Evolutionary conservation across 257 asterid species (phyloP).

Genomic region (Ajuga chamaepitys): DNA sequence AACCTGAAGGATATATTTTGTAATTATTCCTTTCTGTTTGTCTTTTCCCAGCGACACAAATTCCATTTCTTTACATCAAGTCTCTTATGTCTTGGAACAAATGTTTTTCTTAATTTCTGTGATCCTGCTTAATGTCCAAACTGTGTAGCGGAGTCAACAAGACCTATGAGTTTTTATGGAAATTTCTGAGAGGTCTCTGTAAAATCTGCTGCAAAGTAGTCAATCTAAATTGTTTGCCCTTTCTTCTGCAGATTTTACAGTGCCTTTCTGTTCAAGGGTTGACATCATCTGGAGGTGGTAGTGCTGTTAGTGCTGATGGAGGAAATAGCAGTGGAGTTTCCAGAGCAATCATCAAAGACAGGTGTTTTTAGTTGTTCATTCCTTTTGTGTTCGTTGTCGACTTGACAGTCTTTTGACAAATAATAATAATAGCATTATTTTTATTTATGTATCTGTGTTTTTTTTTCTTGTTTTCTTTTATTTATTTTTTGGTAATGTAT

Average conservation of each 20-base stretch:
- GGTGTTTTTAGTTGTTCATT: constrained; percentile 32
- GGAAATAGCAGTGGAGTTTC: constrained; percentile 94
- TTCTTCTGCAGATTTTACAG: constrained; percentile 57
- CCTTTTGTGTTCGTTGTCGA: background rate
- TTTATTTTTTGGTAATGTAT: constrained; percentile 7
- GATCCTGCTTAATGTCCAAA: background rate
- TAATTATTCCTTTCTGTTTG: background rate
- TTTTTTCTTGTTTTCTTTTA: too few species aligned
- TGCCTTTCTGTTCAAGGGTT: constrained; percentile 77
- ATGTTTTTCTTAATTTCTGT: background rate
- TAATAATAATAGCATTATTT: too few species aligned
- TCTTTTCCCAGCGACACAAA: background rate
- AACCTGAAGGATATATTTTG: too few species aligned
- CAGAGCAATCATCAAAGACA: constrained; percentile 79
- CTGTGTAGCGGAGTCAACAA: background rate
- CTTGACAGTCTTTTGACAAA: background rate
- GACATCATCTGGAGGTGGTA: constrained; percentile 89
- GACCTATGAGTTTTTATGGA: background rate
- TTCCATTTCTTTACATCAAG: background rate
- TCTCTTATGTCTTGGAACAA: background rate
- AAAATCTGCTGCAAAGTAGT: background rate
- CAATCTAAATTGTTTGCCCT: constrained; percentile 13
- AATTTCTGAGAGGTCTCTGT: background rate
- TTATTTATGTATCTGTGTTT: too few species aligned
- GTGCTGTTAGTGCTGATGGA: constrained; percentile 69